These are phyloP conservation scores for Aspergillus ochraceus DNA, from an alignment of 2,329 filamentous ascomycete species.

Conservation along the genomic window DNA sequence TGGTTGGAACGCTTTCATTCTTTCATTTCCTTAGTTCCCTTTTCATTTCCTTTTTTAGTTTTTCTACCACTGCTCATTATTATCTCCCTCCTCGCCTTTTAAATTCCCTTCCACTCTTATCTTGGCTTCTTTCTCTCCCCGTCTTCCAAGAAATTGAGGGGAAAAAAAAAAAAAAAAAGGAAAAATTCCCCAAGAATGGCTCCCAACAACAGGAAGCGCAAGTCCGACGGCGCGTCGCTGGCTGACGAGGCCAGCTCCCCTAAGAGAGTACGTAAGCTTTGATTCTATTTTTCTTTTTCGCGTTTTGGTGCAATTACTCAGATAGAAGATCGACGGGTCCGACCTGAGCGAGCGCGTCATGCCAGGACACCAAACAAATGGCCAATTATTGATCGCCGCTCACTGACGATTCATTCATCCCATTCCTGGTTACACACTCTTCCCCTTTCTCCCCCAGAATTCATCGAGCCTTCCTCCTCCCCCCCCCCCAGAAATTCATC, in stretches of 20 bases:
- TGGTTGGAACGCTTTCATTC: constrained; percentile 3
- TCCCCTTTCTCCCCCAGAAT: constrained; percentile 4
- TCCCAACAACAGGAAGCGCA: constrained; percentile 25
- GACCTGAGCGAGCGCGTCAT: constrained; percentile 16
- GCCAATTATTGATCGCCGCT: constrained; percentile 12
- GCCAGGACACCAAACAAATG: constrained; percentile 3
- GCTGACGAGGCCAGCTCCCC: constrained; percentile 21
- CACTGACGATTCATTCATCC: background rate
- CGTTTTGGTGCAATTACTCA: background rate
- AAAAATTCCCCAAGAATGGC: background rate
- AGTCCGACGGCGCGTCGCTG: constrained; percentile 22
- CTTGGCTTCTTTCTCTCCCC: constrained; percentile 3
- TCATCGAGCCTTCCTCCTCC: background rate
- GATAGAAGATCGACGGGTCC: background rate
- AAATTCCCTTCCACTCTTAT: background rate
- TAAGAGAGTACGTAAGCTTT: constrained; percentile 24
- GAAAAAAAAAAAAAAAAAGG: too few species aligned
- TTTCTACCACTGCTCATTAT: background rate
- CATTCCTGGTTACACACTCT: constrained; percentile 10
- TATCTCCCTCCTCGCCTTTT: background rate
- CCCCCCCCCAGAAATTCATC: background rate
- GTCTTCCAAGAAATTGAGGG: background rate
- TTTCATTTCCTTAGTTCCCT: constrained; percentile 3
- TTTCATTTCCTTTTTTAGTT: constrained; percentile 4
- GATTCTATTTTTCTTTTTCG: background rate